phyloP scores from a whole-genome alignment of 805 yeast species.

The Sungouiozyma intestinalis region DNA sequence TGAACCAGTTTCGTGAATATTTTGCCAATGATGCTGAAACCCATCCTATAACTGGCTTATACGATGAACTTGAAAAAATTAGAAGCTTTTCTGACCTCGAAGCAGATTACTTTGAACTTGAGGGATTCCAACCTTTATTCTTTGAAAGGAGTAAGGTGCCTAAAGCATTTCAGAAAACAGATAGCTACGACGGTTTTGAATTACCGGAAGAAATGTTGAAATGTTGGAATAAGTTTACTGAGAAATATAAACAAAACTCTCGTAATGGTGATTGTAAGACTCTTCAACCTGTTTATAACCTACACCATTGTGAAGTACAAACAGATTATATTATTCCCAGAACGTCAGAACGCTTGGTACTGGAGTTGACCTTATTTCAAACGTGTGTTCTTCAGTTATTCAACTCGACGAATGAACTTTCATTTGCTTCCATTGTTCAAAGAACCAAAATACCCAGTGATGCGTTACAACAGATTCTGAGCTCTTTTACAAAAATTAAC shows the following conservation, averaged over 20 bases:
- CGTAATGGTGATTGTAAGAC: constrained; percentile 9
- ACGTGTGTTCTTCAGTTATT: constrained; percentile 18
- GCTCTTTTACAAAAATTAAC: constrained; percentile 13
- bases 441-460: constrained; percentile 3
- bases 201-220: constrained; percentile 14
- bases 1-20: not conserved
- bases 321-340: constrained; percentile 10
- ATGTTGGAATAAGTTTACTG: constrained; percentile 12
- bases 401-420: constrained; percentile 11
- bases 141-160: constrained; percentile 19
- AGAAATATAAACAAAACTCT: constrained; percentile 5
- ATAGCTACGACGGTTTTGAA: constrained; percentile 1
- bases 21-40: not conserved
- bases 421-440: constrained; percentile 6
- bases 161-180: constrained; percentile 6
- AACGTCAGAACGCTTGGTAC: constrained; percentile 8
- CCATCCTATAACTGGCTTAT: not conserved
- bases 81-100: not conserved
- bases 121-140: constrained; percentile 9
- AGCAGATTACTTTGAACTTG: not conserved
- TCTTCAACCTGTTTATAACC: constrained; percentile 13
- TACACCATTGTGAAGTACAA: constrained; percentile 24
- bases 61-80: not conserved
- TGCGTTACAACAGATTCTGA: constrained; percentile 8
- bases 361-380: constrained; percentile 22